phyloP scores from a whole-genome alignment of 2,329 filamentous ascomycete species.

The Diaporthe sp. region DNA sequence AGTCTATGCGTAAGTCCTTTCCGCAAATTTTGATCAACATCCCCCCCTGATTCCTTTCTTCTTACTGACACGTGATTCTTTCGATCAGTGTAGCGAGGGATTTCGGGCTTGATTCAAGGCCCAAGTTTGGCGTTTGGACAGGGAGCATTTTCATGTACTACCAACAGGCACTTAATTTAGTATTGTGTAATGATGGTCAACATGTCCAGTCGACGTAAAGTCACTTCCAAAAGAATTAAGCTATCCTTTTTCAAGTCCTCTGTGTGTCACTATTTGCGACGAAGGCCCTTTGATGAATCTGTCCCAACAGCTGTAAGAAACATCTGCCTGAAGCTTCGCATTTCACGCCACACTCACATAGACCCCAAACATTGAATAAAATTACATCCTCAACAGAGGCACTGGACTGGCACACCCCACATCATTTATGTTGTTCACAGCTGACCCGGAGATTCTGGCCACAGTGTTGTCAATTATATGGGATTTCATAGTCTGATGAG shows the following conservation, averaged over 20 bases:
- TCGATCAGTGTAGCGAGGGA: background rate
- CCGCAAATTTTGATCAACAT: no score
- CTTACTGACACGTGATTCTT: background rate
- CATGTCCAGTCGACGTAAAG: background rate
- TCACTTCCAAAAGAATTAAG: background rate
- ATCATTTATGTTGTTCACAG: background rate
- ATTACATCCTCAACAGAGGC: background rate
- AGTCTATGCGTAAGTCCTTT: constrained; percentile 27
- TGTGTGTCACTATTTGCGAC: background rate
- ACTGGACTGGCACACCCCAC: background rate
- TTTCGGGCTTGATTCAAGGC: background rate
- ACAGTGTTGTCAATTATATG: background rate
- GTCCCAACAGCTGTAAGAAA: background rate
- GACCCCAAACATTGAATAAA: background rate
- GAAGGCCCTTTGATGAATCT: background rate
- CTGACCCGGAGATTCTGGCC: background rate
- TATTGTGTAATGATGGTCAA: background rate
- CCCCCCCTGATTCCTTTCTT: no score
- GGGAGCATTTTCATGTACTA: background rate
- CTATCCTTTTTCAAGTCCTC: background rate
- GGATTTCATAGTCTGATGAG: background rate
- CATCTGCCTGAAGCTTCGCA: background rate
- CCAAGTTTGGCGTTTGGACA: background rate
- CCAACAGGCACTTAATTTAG: background rate
- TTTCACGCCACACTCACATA: background rate